Conservation (phyloP, 805 yeast genomes). For the Brettanomyces naardenensis region DNA sequence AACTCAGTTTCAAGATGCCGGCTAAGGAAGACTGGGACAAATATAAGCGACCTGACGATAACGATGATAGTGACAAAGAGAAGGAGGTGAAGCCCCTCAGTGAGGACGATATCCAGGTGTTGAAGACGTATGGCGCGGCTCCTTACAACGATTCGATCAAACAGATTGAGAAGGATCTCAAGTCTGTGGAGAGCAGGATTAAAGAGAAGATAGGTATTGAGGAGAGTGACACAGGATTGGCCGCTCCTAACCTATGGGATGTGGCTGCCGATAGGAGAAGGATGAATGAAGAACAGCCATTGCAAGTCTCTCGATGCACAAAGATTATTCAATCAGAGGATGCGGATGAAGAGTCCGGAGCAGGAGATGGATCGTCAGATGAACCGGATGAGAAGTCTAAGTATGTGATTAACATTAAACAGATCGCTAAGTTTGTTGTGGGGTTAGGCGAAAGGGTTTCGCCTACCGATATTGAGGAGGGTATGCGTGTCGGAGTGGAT, state of each 20-base stretch:
- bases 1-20: conserved; percentile 74
- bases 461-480: conserved; percentile 98
- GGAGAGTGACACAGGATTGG: conserved; percentile 96
- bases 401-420: conserved; percentile 94
- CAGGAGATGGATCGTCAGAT: not conserved
- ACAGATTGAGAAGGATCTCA: conserved; percentile 78
- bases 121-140: conserved; percentile 96
- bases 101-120: conserved; percentile 95
- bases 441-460: conserved; percentile 94
- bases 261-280: conserved; percentile 92
- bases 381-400: conserved; percentile 68
- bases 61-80: conserved; percentile 45
- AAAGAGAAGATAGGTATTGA: conserved; percentile 91
- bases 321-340: conserved; percentile 76
- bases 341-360: conserved; percentile 12
- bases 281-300: conserved; percentile 87
- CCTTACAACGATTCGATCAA: conserved; percentile 84
- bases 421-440: conserved; percentile 96
- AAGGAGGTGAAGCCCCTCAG: conserved; percentile 79
- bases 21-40: conserved; percentile 99
- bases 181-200: conserved; percentile 75
- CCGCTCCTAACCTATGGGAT: conserved; percentile 97
- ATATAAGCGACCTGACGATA: conserved; percentile 80
- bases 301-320: conserved; percentile 98
- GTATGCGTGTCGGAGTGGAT: conserved; percentile 99